Evolutionary conservation across 2,329 filamentous ascomycete genomes (phyloP).

Genomic region (Fusarium chuoi): DNA sequence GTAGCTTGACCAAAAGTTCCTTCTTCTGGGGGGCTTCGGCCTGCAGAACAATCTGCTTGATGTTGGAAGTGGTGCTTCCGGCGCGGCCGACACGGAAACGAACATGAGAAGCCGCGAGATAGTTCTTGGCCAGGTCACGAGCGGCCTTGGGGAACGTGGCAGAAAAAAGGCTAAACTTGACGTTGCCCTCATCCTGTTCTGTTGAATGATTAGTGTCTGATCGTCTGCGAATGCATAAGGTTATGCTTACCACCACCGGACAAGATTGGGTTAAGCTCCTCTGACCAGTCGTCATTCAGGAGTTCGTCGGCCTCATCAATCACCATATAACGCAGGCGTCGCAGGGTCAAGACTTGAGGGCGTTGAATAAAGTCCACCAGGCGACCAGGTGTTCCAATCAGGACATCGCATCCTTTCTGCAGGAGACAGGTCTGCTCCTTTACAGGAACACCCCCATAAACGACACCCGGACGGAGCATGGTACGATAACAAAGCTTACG

Average conservation of each 20-base stretch:
- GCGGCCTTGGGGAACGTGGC: conserved; percentile 89
- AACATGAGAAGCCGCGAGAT: conserved; percentile 78
- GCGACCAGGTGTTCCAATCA: conserved; percentile 89
- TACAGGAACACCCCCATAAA: conserved; percentile 86
- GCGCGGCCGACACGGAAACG: conserved; percentile 88
- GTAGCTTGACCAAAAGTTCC: conserved; percentile 75
- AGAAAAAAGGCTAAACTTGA: conserved; percentile 86
- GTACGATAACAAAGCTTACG: conserved; percentile 93
- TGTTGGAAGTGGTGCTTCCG: conserved; percentile 84
- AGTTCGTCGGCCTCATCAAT: conserved; percentile 98
- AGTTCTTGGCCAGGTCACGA: conserved; percentile 79
- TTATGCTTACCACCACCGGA: conserved; percentile 76
- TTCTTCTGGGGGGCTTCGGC: conserved; percentile 75
- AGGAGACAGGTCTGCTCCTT: conserved; percentile 77
- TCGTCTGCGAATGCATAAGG: background rate
- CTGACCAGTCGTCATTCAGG: conserved; percentile 81
- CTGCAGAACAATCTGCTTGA: conserved; percentile 79
- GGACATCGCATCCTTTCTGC: conserved; percentile 84
- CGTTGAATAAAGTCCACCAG: conserved; percentile 85
- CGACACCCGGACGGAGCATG: conserved; percentile 90
- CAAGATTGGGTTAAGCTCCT: conserved; percentile 80
- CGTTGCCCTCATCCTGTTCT: conserved; percentile 78
- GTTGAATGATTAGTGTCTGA: conserved; percentile 46
- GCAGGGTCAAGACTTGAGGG: conserved; percentile 74
- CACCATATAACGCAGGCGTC: conserved; percentile 81